A percentile compares a stretch with the other conserved stretches of the same genome.
These are phyloP conservation scores for Malus hybrid DNA, from an alignment of 331 rosid genomes.

Conservation along the genomic window DNA sequence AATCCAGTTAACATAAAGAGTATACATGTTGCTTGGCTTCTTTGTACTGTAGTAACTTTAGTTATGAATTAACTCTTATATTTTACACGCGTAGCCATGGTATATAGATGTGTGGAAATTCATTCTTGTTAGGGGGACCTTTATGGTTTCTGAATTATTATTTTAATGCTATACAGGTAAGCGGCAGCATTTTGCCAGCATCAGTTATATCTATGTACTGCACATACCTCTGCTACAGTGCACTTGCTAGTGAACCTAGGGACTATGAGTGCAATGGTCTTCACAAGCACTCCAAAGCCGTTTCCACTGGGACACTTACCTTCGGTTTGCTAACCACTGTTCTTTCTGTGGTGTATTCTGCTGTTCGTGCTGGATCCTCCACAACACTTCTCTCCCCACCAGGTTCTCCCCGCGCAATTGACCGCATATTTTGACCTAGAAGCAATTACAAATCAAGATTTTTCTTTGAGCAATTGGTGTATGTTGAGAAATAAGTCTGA, in stretches of 20 bases:
- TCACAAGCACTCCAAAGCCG: slow-evolving; percentile 92
- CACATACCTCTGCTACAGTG: slow-evolving; percentile 88
- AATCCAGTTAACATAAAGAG: background rate
- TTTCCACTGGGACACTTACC: slow-evolving; percentile 82
- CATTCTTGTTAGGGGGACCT: background rate
- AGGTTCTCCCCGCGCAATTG: slow-evolving; percentile 95
- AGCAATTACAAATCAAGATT: too few species aligned
- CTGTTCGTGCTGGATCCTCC: slow-evolving; percentile 98
- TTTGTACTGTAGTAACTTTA: background rate
- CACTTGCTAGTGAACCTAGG: slow-evolving; percentile 92
- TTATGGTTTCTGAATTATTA: background rate
- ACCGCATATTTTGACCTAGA: too few species aligned
- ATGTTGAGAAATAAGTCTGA: too few species aligned
- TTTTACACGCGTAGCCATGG: background rate
- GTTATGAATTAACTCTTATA: background rate
- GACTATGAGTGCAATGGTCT: slow-evolving; percentile 94
- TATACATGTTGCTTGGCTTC: background rate
- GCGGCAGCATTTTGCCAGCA: slow-evolving; percentile 87
- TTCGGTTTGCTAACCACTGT: slow-evolving; percentile 77
- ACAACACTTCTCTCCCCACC: slow-evolving; percentile 83
- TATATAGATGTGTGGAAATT: background rate
- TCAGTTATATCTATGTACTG: slow-evolving; percentile 87
- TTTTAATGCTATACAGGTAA: slow-evolving; percentile 48
- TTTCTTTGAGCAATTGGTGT: too few species aligned
- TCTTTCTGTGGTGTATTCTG: slow-evolving; percentile 94